phyloP scores from a whole-genome alignment of 495 filamentous ascomycete genomes.

The Aspergillus haitiensis region DNA sequence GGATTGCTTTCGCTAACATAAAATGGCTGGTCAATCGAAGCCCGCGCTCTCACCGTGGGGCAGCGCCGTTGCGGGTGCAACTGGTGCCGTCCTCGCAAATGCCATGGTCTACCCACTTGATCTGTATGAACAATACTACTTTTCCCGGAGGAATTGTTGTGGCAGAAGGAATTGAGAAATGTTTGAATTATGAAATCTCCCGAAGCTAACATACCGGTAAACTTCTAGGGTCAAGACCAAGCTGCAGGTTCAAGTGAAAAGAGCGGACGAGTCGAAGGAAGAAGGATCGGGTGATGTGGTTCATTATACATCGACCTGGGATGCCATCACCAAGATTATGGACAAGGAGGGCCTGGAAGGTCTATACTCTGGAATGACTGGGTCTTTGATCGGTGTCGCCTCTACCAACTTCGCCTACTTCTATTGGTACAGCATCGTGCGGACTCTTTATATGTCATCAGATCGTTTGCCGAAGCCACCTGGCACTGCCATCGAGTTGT shows the following conservation, averaged over 20 bases:
- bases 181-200: neutral
- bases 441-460: conserved; percentile 74
- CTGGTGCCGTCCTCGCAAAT: conserved; percentile 93
- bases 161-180: neutral
- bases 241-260: conserved; percentile 92
- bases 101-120: conserved; percentile 95
- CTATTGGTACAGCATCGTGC: conserved; percentile 96
- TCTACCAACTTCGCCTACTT: conserved; percentile 99
- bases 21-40: conserved; percentile 83
- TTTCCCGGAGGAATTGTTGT: neutral
- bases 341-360: conserved; percentile 78
- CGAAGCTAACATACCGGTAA: conserved; percentile 16
- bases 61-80: conserved; percentile 85
- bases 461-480: conserved; percentile 62
- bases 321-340: conserved; percentile 85
- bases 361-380: conserved; percentile 85
- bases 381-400: conserved; percentile 85
- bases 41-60: conserved; percentile 89
- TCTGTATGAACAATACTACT: conserved; percentile 62
- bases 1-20: conserved; percentile 2
- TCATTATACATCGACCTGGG: conserved; percentile 82
- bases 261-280: conserved; percentile 32
- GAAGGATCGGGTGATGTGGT: conserved; percentile 45
- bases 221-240: conserved; percentile 84
- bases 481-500: conserved; percentile 81